A percentile compares a stretch with the other conserved stretches of the same genome.
These are phyloP conservation scores for Cytospora schulzeri DNA, from an alignment of 2,329 filamentous ascomycete genomes.

Conservation along the genomic window DNA sequence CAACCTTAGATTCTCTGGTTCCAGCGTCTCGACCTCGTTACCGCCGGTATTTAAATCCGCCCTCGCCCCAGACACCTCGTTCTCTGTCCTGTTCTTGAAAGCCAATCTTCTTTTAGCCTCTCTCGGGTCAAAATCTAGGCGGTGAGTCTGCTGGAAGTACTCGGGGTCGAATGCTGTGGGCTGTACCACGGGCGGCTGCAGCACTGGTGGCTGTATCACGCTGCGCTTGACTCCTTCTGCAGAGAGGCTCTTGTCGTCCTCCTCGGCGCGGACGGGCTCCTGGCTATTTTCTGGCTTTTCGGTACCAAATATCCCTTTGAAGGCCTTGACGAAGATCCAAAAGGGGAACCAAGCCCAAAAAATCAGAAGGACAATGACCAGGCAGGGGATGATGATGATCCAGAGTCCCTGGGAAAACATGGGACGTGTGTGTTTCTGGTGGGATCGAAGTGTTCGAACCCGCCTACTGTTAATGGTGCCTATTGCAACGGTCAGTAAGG, in stretches of 20 bases:
- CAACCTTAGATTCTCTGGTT: too few species aligned
- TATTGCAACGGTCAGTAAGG: too few species aligned
- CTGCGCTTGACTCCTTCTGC: not conserved
- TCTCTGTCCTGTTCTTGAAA: conserved; percentile 29
- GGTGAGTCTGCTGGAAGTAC: not conserved
- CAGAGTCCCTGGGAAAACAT: not conserved
- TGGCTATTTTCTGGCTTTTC: not conserved
- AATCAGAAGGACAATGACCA: conserved; percentile 4
- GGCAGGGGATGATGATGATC: conserved; percentile 12
- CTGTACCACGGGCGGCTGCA: not conserved
- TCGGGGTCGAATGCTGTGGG: conserved; percentile 11
- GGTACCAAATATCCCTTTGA: not conserved
- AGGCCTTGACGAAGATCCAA: not conserved
- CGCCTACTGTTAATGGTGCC: not conserved
- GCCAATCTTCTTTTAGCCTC: not conserved
- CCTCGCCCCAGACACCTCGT: conserved; percentile 46
- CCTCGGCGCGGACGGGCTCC: not conserved
- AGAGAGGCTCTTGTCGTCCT: not conserved
- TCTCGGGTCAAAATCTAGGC: not conserved
- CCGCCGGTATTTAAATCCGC: conserved; percentile 33
- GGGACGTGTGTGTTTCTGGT: not conserved
- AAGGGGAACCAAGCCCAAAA: conserved; percentile 15
- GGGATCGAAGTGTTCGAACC: not conserved
- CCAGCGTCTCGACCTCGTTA: not conserved
- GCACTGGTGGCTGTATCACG: not conserved